Evolutionary conservation across 805 yeast genomes (phyloP).

Genomic region (Candida gorgasii): DNA sequence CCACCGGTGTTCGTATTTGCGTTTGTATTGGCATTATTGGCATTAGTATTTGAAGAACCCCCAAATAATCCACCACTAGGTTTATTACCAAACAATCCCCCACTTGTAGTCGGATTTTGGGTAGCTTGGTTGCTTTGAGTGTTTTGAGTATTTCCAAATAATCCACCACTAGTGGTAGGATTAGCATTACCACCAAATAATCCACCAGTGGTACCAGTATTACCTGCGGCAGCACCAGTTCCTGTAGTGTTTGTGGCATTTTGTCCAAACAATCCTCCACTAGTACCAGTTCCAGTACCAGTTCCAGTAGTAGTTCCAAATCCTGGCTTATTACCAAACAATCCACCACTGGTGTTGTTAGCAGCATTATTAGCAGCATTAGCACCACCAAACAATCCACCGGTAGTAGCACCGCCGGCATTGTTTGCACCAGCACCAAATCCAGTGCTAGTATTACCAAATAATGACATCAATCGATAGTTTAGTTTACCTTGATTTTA

Average conservation of each 20-base stretch:
- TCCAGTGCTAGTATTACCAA: constrained; percentile 12
- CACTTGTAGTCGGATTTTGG: neutral
- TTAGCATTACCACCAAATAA: constrained; percentile 7
- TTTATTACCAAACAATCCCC: too few species aligned
- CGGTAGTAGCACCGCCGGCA: neutral
- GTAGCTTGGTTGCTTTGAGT: neutral
- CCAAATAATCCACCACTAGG: neutral
- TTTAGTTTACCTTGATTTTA: neutral
- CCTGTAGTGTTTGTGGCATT: neutral
- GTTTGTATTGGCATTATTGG: neutral
- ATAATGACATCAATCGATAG: constrained; percentile 14
- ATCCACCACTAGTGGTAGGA: constrained; percentile 6
- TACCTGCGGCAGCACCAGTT: constrained; percentile 2
- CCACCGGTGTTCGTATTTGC: neutral
- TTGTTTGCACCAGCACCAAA: neutral
- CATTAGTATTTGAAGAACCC: neutral
- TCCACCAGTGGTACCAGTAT: neutral
- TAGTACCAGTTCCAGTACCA: neutral
- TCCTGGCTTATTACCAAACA: constrained; percentile 1
- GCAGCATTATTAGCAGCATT: constrained; percentile 5
- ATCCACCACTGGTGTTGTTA: constrained; percentile 4
- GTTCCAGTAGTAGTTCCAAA: neutral
- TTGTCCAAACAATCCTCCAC: constrained; percentile 4
- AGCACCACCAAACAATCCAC: constrained; percentile 7
- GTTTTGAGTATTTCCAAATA: constrained; percentile 1